Conservation (phyloP, 495 filamentous ascomycete genomes). For the Penicillium steckii region DNA sequence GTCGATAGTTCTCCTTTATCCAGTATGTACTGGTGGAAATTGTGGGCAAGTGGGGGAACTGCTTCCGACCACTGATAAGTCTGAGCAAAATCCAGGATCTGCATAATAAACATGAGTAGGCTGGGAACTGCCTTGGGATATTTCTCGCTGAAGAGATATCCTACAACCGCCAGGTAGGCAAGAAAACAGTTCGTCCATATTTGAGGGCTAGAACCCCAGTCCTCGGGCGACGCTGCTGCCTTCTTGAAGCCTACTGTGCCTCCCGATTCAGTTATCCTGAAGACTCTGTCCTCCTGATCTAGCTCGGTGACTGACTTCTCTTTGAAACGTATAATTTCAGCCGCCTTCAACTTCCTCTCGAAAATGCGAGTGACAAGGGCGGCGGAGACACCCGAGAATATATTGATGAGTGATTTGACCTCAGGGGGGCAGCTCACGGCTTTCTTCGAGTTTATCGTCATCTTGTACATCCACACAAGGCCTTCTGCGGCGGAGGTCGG, state of each 20-base stretch:
- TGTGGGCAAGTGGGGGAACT: neutral
- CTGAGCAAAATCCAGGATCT: neutral
- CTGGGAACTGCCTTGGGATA: neutral
- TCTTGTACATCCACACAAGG: neutral
- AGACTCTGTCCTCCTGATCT: conserved; percentile 6
- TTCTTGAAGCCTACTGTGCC: conserved; percentile 1
- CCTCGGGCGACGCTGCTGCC: neutral
- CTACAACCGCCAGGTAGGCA: neutral
- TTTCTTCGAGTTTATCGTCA: neutral
- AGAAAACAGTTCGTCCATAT: neutral
- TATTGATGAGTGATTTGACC: conserved; percentile 5
- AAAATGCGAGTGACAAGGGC: conserved; percentile 5
- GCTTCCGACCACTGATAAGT: neutral
- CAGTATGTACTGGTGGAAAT: neutral
- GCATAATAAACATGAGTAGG: neutral
- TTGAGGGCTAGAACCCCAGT: neutral
- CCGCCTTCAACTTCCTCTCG: conserved; percentile 6
- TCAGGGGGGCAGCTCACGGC: neutral
- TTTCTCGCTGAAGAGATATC: neutral
- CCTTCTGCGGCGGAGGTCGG: neutral
- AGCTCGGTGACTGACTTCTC: conserved; percentile 7
- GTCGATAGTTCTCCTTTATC: neutral
- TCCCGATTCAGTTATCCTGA: conserved; percentile 2
- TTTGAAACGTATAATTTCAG: conserved; percentile 6
- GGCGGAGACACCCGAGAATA: conserved; percentile 8